Conservation (phyloP, 441 rosid species). For the Euphorbia corollata region DNA sequence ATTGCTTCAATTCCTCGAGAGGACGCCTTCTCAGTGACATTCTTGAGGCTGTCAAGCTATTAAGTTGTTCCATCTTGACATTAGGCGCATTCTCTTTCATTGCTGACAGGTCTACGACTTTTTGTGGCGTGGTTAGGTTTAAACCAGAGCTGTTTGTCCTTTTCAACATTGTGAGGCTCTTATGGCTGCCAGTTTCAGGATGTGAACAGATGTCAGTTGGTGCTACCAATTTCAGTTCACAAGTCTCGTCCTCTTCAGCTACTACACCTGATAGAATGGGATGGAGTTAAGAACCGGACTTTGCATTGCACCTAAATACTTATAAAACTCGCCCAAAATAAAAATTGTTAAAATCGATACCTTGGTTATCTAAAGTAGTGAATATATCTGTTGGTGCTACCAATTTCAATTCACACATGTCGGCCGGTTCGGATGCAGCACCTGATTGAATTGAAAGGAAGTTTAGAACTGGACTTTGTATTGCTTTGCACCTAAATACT, state of each 20-base stretch:
- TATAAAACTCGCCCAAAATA: neutral
- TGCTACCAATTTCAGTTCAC: slow-evolving; percentile 11
- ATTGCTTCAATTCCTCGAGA: slow-evolving; percentile 15
- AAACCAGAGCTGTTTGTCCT: slow-evolving; percentile 8
- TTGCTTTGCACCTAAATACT: neutral
- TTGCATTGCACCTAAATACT: neutral
- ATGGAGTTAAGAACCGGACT: neutral
- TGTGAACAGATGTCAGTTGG: slow-evolving; percentile 4
- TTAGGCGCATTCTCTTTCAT: slow-evolving; percentile 31
- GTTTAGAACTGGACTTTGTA: neutral
- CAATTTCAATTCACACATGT: no score
- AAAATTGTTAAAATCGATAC: slow-evolving; percentile 1
- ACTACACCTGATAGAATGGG: slow-evolving; percentile 18
- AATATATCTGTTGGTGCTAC: no score
- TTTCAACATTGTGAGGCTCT: slow-evolving; percentile 4
- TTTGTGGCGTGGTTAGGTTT: slow-evolving; percentile 20
- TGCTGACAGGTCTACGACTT: slow-evolving; percentile 7
- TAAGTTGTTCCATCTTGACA: slow-evolving; percentile 17
- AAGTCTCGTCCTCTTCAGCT: slow-evolving; percentile 12
- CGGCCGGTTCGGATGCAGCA: no score
- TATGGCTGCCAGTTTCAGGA: slow-evolving; percentile 11
- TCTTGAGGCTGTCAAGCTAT: slow-evolving; percentile 23
- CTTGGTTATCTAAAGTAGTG: slow-evolving; percentile 13
- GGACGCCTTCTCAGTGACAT: slow-evolving; percentile 25
- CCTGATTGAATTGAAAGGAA: slow-evolving; percentile 7